Percentiles rank a stretch among this genome's conserved stretches.
Conservation (phyloP, 208 protist species). For the Leishmania amazonensis region DNA sequence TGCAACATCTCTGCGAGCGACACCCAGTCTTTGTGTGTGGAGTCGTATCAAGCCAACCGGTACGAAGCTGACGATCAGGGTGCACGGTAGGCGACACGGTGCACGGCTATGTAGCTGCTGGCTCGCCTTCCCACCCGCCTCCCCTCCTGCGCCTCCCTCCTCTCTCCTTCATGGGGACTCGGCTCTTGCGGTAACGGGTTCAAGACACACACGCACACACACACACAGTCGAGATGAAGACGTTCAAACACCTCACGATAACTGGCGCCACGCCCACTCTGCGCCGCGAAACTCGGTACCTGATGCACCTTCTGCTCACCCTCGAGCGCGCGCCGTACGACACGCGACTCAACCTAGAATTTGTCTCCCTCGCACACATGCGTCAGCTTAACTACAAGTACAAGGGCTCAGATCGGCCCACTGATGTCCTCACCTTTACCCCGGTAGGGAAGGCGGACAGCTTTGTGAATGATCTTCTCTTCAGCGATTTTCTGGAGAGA, state of each 20-base stretch:
- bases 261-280: constrained; percentile 45
- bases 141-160: neutral
- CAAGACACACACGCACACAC: neutral
- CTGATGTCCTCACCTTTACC: constrained; percentile 85
- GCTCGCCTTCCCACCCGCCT: neutral
- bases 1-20: neutral
- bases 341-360: constrained; percentile 48
- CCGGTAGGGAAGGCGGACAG: constrained; percentile 11
- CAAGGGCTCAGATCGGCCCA: constrained; percentile 50
- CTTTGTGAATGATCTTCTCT: constrained; percentile 53
- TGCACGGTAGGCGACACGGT: neutral
- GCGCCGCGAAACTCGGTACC: constrained; percentile 21
- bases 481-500: constrained; percentile 19
- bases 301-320: constrained; percentile 43
- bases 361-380: constrained; percentile 58
- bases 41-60: neutral
- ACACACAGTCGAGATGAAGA: constrained; percentile 1
- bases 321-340: constrained; percentile 48
- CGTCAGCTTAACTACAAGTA: constrained; percentile 45
- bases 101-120: neutral
- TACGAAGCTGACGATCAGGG: neutral
- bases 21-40: neutral
- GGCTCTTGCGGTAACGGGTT: neutral
- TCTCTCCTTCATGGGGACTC: neutral
- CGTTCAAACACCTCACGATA: constrained; percentile 42